Evolutionary conservation across 2,329 filamentous ascomycete genomes (phyloP).

Genomic region (Aspergillus sergii): DNA sequence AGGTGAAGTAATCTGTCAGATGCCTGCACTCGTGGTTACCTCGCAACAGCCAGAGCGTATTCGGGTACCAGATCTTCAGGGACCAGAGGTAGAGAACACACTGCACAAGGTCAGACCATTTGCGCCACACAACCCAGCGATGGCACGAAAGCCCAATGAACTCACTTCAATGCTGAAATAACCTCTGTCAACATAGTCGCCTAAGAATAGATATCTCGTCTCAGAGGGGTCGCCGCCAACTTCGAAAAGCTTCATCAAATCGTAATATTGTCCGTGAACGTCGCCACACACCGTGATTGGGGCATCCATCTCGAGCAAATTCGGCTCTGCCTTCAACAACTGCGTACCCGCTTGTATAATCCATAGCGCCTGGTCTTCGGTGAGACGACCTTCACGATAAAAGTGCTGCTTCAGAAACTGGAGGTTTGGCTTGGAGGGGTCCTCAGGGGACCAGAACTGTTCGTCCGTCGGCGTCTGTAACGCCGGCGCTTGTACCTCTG

Average conservation of each 20-base stretch:
- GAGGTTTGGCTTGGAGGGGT: constrained; percentile 86
- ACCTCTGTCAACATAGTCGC: constrained; percentile 96
- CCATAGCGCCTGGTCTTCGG: constrained; percentile 95
- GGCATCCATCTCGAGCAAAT: constrained; percentile 97
- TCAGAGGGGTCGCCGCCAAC: constrained; percentile 96
- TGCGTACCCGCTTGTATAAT: constrained; percentile 89
- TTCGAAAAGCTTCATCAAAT: constrained; percentile 99
- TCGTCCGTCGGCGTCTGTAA: constrained; percentile 91
- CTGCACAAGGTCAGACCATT: constrained; percentile 38
- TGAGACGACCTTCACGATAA: constrained; percentile 94
- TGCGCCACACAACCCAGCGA: constrained; percentile 1
- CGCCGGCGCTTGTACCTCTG: constrained; percentile 97
- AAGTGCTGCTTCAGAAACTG: constrained; percentile 97
- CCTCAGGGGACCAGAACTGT: constrained; percentile 87
- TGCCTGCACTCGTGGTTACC: constrained; percentile 99
- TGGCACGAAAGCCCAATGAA: constrained; percentile 1
- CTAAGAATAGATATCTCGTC: constrained; percentile 94
- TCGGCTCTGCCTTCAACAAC: constrained; percentile 85
- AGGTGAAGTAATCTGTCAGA: constrained; percentile 99
- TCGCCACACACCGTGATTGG: constrained; percentile 98
- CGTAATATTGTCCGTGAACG: constrained; percentile 98
- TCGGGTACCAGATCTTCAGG: constrained; percentile 98
- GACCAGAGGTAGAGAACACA: constrained; percentile 98
- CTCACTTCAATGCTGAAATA: constrained; percentile 95
- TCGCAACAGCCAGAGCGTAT: constrained; percentile 93